These are phyloP conservation scores for Paracoccidioides lutzii DNA, from an alignment of 2,329 filamentous ascomycete species.

Conservation along the genomic window DNA sequence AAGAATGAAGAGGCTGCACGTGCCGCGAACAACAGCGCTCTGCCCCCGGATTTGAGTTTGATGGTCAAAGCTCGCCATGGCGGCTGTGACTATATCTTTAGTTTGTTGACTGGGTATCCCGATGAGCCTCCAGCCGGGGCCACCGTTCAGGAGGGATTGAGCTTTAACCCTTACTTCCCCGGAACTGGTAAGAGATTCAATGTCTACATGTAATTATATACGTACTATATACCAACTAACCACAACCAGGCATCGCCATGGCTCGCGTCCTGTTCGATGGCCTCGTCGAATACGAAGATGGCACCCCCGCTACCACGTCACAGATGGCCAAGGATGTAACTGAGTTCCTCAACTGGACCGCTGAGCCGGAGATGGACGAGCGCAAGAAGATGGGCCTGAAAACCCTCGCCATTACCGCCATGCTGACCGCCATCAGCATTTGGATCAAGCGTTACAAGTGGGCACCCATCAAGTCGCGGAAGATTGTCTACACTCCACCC, in stretches of 20 bases:
- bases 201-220: neutral
- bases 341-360: constrained; percentile 98
- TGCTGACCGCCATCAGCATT: constrained; percentile 74
- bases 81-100: constrained; percentile 98
- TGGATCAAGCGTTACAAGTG: constrained; percentile 99
- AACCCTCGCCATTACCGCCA: constrained; percentile 67
- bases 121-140: constrained; percentile 90
- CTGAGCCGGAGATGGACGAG: constrained; percentile 98
- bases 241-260: constrained; percentile 64
- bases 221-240: neutral
- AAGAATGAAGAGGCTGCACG: constrained; percentile 98
- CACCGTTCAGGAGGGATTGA: constrained; percentile 72
- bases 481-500: constrained; percentile 78
- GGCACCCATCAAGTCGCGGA: constrained; percentile 88
- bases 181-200: constrained; percentile 55
- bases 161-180: constrained; percentile 99
- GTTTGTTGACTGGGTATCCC: constrained; percentile 88
- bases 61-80: constrained; percentile 97
- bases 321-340: constrained; percentile 99
- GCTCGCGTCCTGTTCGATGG: constrained; percentile 96
- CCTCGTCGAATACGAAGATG: constrained; percentile 95
- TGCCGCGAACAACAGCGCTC: constrained; percentile 94
- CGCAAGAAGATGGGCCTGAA: constrained; percentile 99
- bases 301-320: constrained; percentile 81
- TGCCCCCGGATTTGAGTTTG: constrained; percentile 92